Evolutionary conservation across 2,329 filamentous ascomycete species (phyloP).

Genomic region (Fusarium lateritium): DNA sequence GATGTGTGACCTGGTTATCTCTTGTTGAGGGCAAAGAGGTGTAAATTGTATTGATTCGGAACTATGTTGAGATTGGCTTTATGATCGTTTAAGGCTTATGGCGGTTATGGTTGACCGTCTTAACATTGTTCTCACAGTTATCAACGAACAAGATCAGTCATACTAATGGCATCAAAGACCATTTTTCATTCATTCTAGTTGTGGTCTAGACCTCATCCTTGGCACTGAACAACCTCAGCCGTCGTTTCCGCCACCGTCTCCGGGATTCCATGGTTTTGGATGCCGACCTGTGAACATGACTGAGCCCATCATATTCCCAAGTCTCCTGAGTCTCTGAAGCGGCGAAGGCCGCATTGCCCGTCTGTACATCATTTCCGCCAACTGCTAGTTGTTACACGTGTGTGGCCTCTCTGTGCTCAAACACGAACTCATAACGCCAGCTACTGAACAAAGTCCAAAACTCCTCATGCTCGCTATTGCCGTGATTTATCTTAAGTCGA

Average conservation of each 20-base stretch:
- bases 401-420: conserved; percentile 31
- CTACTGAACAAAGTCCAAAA: conserved; percentile 28
- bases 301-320: not conserved
- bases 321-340: conserved; percentile 1
- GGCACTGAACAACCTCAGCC: conserved; percentile 9
- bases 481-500: conserved; percentile 35
- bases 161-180: conserved; percentile 14
- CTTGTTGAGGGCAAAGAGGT: not conserved
- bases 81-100: not conserved
- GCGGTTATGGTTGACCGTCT: not conserved
- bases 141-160: not conserved
- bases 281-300: not conserved
- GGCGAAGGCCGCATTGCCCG: not conserved
- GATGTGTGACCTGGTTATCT: not conserved
- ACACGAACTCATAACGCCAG: conserved; percentile 42
- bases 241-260: not conserved
- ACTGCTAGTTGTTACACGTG: conserved; percentile 32
- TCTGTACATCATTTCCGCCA: conserved; percentile 6
- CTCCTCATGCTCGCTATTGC: conserved; percentile 43
- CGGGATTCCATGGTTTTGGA: not conserved
- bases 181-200: conserved; percentile 42
- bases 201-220: conserved; percentile 23
- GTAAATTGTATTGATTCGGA: not conserved
- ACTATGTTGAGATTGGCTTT: not conserved
- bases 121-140: not conserved